Evolutionary conservation across 805 yeast species (phyloP).

Genomic region (Grigorovia yakushimaensis): DNA sequence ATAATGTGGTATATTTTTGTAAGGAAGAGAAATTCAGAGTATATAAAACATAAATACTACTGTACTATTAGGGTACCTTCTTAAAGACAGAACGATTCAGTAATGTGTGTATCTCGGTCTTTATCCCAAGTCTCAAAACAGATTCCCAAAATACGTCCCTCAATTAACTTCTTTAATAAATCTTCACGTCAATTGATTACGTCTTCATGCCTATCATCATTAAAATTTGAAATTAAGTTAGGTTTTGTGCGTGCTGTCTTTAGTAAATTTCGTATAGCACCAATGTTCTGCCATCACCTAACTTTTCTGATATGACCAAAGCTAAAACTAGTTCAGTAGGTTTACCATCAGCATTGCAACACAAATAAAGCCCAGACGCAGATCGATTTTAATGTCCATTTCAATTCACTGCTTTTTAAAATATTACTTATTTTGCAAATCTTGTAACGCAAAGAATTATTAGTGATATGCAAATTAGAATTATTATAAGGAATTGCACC

Average conservation of each 20-base stretch:
- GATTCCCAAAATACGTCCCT: slow-evolving; percentile 40
- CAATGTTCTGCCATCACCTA: slow-evolving; percentile 36
- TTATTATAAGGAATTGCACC: slow-evolving; percentile 36
- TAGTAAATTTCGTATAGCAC: slow-evolving; percentile 32
- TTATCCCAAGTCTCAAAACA: slow-evolving; percentile 38
- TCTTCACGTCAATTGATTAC: slow-evolving; percentile 32
- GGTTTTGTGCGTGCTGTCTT: slow-evolving; percentile 31
- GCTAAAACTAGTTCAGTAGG: slow-evolving; percentile 38
- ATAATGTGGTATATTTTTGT: slow-evolving; percentile 33
- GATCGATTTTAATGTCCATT: slow-evolving; percentile 36
- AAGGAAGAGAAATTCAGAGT: slow-evolving; percentile 34
- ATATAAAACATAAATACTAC: slow-evolving; percentile 36
- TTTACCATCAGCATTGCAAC: slow-evolving; percentile 37
- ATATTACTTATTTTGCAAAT: slow-evolving; percentile 31
- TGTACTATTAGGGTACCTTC: slow-evolving; percentile 41
- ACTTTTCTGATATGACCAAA: slow-evolving; percentile 40
- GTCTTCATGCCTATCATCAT: slow-evolving; percentile 26
- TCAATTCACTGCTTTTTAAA: slow-evolving; percentile 31
- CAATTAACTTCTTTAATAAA: slow-evolving; percentile 35
- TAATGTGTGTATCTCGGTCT: slow-evolving; percentile 31
- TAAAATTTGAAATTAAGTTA: slow-evolving; percentile 29
- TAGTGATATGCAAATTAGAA: slow-evolving; percentile 33
- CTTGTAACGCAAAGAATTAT: slow-evolving; percentile 28
- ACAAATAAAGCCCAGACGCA: slow-evolving; percentile 39
- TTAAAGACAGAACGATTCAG: slow-evolving; percentile 33